Conservation (phyloP, 106 monocot species). For the Allium sativum region DNA sequence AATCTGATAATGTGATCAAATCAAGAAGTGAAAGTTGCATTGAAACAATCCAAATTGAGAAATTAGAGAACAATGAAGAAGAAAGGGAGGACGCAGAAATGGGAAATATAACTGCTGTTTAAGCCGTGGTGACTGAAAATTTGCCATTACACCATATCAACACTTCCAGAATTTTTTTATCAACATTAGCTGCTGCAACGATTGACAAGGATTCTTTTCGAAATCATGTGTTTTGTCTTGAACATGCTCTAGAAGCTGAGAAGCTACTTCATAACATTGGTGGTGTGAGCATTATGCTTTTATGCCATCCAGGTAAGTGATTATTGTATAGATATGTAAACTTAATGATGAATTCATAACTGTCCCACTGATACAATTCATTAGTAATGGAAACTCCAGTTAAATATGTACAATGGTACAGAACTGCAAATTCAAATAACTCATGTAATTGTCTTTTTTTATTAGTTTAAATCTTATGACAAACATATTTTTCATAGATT, state of each 20-base stretch:
- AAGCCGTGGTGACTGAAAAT: slow-evolving; percentile 9
- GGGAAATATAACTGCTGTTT: slow-evolving; percentile 7
- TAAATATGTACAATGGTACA: no score
- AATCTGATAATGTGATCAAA: slow-evolving; percentile 2
- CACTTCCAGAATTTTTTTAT: slow-evolving; percentile 11
- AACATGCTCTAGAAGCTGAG: slow-evolving; percentile 76
- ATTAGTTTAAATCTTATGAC: slow-evolving; percentile 1
- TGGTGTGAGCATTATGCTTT: slow-evolving; percentile 67
- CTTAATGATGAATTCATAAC: no score
- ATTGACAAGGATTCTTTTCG: slow-evolving; percentile 66
- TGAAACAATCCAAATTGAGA: neutral
- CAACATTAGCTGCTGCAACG: slow-evolving; percentile 18
- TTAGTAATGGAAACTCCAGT: no score
- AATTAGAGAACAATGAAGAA: neutral
- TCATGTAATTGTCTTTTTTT: no score
- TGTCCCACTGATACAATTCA: no score
- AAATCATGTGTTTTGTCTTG: slow-evolving; percentile 95
- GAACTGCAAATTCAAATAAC: no score
- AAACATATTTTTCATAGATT: slow-evolving; percentile 42
- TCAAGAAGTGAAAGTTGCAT: slow-evolving; percentile 2
- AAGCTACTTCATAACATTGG: slow-evolving; percentile 52
- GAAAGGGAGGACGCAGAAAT: neutral
- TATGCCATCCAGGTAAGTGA: slow-evolving; percentile 79
- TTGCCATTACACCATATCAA: slow-evolving; percentile 7
- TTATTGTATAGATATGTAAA: no score